Conservation (phyloP, 1,284 basidiomycete genomes). For the Testicularia cyperi region DNA sequence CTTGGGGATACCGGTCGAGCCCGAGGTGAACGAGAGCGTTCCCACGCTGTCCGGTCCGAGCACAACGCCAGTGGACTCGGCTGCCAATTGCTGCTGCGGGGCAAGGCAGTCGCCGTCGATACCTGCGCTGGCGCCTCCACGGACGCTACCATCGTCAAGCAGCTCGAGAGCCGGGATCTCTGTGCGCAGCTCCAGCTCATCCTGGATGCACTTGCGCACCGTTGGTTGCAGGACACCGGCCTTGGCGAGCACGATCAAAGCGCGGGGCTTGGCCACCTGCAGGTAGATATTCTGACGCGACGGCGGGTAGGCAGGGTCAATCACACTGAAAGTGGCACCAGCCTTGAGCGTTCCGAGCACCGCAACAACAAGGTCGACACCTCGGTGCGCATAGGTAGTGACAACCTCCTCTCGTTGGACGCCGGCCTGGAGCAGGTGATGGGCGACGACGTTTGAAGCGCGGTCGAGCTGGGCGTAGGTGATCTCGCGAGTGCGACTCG, state of each 20-base stretch:
- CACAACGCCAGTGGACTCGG: conserved; percentile 67
- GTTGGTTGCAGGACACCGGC: conserved; percentile 79
- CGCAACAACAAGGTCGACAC: conserved; percentile 93
- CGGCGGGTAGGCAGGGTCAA: conserved; percentile 96
- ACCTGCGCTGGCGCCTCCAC: conserved; percentile 67
- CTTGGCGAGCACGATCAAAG: conserved; percentile 84
- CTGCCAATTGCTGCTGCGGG: conserved; percentile 64
- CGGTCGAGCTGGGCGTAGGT: conserved; percentile 80
- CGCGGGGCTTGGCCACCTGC: conserved; percentile 89
- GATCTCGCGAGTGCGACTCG: conserved; percentile 67
- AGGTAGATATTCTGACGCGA: conserved; percentile 94
- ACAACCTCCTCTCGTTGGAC: conserved; percentile 93
- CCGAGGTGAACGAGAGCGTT: conserved; percentile 94
- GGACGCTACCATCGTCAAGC: conserved; percentile 65
- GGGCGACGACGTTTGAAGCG: conserved; percentile 86
- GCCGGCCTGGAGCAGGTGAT: conserved; percentile 82
- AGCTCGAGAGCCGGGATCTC: conserved; percentile 89
- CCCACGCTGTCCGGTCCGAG: conserved; percentile 94
- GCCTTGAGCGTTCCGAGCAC: conserved; percentile 96
- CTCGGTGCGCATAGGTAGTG: conserved; percentile 97
- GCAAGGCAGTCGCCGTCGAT: conserved; percentile 63
- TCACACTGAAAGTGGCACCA: conserved; percentile 95
- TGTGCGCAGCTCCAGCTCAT: conserved; percentile 79
- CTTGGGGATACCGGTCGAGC: conserved; percentile 97
- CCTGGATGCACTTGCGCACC: conserved; percentile 81